Percentiles rank a stretch among this genome's conserved stretches.
Conservation (phyloP, 169 alveolate species). For the Cryptosporidium ryanae region DNA sequence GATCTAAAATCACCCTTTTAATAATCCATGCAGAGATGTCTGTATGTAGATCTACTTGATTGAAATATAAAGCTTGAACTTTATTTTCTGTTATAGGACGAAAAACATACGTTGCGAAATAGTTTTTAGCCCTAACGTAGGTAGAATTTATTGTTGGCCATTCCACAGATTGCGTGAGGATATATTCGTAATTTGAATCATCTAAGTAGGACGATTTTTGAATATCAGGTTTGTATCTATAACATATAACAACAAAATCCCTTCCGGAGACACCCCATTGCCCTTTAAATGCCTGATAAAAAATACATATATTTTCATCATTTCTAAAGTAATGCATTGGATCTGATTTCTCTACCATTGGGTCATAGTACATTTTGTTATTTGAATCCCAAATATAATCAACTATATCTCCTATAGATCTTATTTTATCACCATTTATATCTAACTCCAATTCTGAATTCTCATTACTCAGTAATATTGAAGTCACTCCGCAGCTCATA, state of each 20-base stretch:
- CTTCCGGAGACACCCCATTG: conserved; percentile 76
- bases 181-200: conserved; percentile 55
- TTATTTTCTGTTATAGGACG: conserved; percentile 42
- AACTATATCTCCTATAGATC: conserved; percentile 57
- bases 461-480: conserved; percentile 6
- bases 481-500: conserved; percentile 73
- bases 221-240: conserved; percentile 45
- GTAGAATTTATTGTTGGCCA: conserved; percentile 61
- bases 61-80: conserved; percentile 48
- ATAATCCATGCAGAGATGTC: conserved; percentile 71
- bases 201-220: not conserved
- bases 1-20: conserved; percentile 71
- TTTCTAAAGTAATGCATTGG: conserved; percentile 62
- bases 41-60: conserved; percentile 70
- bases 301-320: conserved; percentile 56
- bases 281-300: conserved; percentile 73
- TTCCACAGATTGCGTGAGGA: conserved; percentile 67
- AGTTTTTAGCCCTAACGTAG: conserved; percentile 69
- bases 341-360: conserved; percentile 68
- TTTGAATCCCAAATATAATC: conserved; percentile 71
- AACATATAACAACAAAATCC: conserved; percentile 72
- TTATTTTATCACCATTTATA: conserved; percentile 2
- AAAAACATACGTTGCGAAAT: conserved; percentile 68
- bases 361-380: conserved; percentile 64
- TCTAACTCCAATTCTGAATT: not conserved